Evolutionary conservation across 345 rosid species (phyloP).

Genomic region (Orychophragmus violaceus): DNA sequence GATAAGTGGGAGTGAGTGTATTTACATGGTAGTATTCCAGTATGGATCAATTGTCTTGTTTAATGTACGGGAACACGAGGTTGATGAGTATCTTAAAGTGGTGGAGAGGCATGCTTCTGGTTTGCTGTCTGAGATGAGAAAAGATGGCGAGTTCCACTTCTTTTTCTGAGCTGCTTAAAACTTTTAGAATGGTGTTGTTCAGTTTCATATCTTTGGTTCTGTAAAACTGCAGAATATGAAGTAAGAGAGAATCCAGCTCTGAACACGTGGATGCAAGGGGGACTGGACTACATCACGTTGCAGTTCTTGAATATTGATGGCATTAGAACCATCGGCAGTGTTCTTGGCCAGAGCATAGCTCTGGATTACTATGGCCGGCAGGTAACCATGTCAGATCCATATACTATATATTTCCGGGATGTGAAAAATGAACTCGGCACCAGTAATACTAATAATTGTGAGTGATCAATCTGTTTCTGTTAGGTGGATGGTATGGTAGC

Average conservation of each 20-base stretch:
- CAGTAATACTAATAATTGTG: not conserved
- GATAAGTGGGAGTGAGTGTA: slow-evolving; percentile 68
- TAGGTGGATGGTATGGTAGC: slow-evolving; percentile 99
- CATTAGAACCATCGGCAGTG: slow-evolving; percentile 87
- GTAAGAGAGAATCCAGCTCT: slow-evolving; percentile 75
- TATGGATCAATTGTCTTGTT: slow-evolving; percentile 93
- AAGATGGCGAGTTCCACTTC: slow-evolving; percentile 61
- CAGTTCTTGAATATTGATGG: slow-evolving; percentile 87
- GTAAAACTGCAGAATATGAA: slow-evolving; percentile 68
- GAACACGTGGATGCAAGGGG: slow-evolving; percentile 86
- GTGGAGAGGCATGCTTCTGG: slow-evolving; percentile 83
- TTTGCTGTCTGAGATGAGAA: slow-evolving; percentile 89
- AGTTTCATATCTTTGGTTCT: slow-evolving; percentile 4
- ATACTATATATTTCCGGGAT: not conserved
- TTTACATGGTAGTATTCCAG: slow-evolving; percentile 86
- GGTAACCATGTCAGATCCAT: slow-evolving; percentile 40
- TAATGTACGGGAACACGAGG: slow-evolving; percentile 70
- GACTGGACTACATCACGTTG: slow-evolving; percentile 80
- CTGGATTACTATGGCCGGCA: slow-evolving; percentile 96
- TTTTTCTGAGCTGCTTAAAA: not conserved
- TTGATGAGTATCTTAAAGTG: slow-evolving; percentile 79
- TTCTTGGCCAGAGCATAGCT: slow-evolving; percentile 96
- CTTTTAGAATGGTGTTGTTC: not conserved
- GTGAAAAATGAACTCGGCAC: not conserved
- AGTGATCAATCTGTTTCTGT: not conserved